These are phyloP conservation scores for Lipomyces sp. DNA, from an alignment of 805 yeast species.

Conservation along the genomic window DNA sequence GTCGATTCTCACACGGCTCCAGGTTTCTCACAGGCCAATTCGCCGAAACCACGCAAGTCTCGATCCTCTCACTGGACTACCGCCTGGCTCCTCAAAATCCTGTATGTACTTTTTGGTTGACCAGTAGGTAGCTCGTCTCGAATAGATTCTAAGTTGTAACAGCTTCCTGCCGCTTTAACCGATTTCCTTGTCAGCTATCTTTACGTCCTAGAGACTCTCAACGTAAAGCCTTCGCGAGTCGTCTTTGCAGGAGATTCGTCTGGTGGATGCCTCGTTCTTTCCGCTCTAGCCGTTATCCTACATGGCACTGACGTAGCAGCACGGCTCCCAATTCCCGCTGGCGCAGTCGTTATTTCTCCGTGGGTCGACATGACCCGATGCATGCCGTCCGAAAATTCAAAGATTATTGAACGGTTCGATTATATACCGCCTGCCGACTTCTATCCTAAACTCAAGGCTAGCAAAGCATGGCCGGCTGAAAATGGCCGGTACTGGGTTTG, in stretches of 20 bases:
- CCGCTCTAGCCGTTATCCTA: conserved; percentile 20
- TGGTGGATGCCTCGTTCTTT: conserved; percentile 30
- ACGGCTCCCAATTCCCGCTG: conserved; percentile 36
- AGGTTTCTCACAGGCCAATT: conserved; percentile 26
- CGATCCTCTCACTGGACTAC: conserved; percentile 30
- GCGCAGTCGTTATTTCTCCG: conserved; percentile 31
- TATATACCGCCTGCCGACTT: conserved; percentile 32
- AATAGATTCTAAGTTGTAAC: background rate
- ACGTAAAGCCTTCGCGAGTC: conserved; percentile 25
- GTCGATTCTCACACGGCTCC: background rate
- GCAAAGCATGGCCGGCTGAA: conserved; percentile 30
- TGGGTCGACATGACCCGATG: conserved; percentile 36
- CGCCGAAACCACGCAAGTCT: conserved; percentile 20
- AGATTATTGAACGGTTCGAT: conserved; percentile 25
- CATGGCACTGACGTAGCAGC: conserved; percentile 13
- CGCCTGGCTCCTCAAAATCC: conserved; percentile 35
- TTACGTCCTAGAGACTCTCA: conserved; percentile 16
- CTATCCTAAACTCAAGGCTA: conserved; percentile 28
- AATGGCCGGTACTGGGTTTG: conserved; percentile 30
- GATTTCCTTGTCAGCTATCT: conserved; percentile 26
- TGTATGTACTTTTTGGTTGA: background rate
- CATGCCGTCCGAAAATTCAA: conserved; percentile 33
- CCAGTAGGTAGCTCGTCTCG: background rate
- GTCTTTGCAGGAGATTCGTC: conserved; percentile 37
- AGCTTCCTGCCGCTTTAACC: conserved; percentile 29